These are phyloP conservation scores for Colletotrichum kahawae DNA, from an alignment of 2,329 filamentous ascomycete species.

Conservation along the genomic window DNA sequence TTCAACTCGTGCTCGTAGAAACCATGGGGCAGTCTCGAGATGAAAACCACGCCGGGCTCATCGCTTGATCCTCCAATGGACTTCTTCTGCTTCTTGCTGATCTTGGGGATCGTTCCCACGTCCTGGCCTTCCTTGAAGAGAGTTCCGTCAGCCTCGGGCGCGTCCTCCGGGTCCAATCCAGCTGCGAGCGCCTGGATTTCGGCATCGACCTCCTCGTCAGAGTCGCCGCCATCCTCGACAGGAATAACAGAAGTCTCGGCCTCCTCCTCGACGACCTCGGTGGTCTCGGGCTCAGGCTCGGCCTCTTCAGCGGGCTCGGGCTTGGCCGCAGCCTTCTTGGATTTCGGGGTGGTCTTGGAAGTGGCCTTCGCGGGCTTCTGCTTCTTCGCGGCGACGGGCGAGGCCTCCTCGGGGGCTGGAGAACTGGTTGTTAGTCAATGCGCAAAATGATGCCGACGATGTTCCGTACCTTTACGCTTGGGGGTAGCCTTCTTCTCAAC, in stretches of 20 bases:
- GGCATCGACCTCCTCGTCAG: slow-evolving; percentile 46
- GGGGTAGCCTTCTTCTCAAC: slow-evolving; percentile 15
- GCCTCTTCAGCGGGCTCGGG: slow-evolving; percentile 32
- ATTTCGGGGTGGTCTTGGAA: slow-evolving; percentile 53
- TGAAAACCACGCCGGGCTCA: slow-evolving; percentile 81
- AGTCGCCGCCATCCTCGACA: slow-evolving; percentile 36
- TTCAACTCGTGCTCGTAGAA: slow-evolving; percentile 98
- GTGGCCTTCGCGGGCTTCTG: slow-evolving; percentile 48
- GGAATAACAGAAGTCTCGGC: slow-evolving; percentile 24
- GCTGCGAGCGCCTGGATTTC: slow-evolving; percentile 49
- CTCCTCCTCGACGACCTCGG: slow-evolving; percentile 24
- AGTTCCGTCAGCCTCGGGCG: slow-evolving; percentile 35
- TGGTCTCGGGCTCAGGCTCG: slow-evolving; percentile 24
- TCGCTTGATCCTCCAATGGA: slow-evolving; percentile 39
- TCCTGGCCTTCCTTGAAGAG: slow-evolving; percentile 54
- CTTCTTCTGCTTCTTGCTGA: slow-evolving; percentile 49
- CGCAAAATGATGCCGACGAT: background rate
- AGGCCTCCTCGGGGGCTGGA: slow-evolving; percentile 49
- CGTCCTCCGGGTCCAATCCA: slow-evolving; percentile 45
- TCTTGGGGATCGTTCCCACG: slow-evolving; percentile 55
- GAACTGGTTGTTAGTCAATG: slow-evolving; percentile 26
- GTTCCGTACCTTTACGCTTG: slow-evolving; percentile 43
- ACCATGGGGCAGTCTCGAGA: slow-evolving; percentile 88
- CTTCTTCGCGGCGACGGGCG: slow-evolving; percentile 50
- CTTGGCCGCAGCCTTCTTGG: slow-evolving; percentile 47